Evolutionary conservation across 495 filamentous ascomycete genomes (phyloP), one percentile per base, ranked within the genome.

Genomic region (Daldinia grandis): DNA sequence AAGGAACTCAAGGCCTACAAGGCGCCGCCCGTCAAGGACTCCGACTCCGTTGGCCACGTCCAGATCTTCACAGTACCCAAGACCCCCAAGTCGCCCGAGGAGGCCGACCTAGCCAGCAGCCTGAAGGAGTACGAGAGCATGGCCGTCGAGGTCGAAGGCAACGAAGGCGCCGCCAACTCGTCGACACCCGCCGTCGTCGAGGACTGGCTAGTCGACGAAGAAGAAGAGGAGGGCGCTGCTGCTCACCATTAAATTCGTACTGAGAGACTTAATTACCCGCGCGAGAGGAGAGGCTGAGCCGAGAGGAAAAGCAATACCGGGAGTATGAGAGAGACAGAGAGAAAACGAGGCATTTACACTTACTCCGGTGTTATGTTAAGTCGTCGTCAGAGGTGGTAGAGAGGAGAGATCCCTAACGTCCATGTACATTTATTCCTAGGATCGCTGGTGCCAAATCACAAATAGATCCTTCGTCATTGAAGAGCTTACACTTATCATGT

Each of bases 1-100:
- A 88, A 88, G 73, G 95, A 98, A 81, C 89, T 99, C 74, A 94
- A 92, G 80, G 86, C 88, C 81, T 98, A 95, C 90, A 99, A 98
- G 86, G 86, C 92, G 38, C 82, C 90, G 21, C 86, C 90, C 56
- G 74, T 94, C 84, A 98, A 98, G 84, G 83, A 93, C 56, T 85
- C 86, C 66, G 96, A 98, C 79, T 85, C 93, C 76, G 92, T 94
- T 61, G 94, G 91, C 76, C 91, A 96, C 74, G 95, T 98, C 74
- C 92, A 94, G 79, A 93, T 90, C 79, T 99, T 97, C 88, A 75
- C 72, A 69, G 78, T 87, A 25, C 95, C 95, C 59, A 88, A 91
- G 78, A 74, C 93, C 10, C 95, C 95, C 68, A 83, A 85, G 78
- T 93, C 92, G 27, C 95, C 95, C 76, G 95, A 97, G 82, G 95